Evolutionary conservation across 768 basidiomycete genomes (phyloP).

Genomic region (Pholiota conissans): DNA sequence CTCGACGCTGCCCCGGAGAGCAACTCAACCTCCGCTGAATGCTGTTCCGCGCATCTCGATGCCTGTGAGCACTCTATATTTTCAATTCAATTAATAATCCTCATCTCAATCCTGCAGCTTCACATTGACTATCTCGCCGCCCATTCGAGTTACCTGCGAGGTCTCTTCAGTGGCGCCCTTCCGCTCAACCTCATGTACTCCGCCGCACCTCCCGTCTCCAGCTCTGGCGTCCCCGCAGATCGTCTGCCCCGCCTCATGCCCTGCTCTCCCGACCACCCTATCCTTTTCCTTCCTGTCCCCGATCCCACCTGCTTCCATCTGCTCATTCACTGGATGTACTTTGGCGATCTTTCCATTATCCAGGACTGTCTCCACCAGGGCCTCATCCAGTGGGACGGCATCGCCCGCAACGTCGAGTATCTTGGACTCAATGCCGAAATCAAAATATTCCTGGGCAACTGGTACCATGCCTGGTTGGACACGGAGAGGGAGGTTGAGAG

Average conservation of each 20-base stretch:
- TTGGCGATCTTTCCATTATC: constrained; percentile 66
- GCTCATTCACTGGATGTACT: constrained; percentile 82
- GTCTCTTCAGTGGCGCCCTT: constrained; percentile 68
- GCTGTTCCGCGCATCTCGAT: constrained; percentile 59
- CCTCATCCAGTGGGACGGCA: constrained; percentile 77
- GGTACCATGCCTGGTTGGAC: constrained; percentile 69
- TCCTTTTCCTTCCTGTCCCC: constrained; percentile 73
- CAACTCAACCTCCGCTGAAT: constrained; percentile 51
- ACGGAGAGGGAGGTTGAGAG: constrained; percentile 28
- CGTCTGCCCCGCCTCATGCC: constrained; percentile 70
- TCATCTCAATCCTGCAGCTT: too few relatives aligned
- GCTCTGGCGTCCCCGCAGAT: constrained; percentile 43
- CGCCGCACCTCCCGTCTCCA: constrained; percentile 28
- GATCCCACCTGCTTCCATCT: constrained; percentile 71
- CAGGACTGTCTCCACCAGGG: constrained; percentile 66
- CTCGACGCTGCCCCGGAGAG: constrained; percentile 45
- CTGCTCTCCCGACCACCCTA: constrained; percentile 64
- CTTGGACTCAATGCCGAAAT: constrained; percentile 75
- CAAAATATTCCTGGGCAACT: constrained; percentile 73
- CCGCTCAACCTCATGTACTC: constrained; percentile 57
- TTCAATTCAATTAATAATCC: constrained; percentile 8
- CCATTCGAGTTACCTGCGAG: constrained; percentile 73
- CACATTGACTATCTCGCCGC: constrained; percentile 83
- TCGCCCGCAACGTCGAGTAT: constrained; percentile 89
- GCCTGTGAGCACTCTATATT: constrained; percentile 44